These are phyloP conservation scores for Parasarocladium wereldwijsianum DNA, from an alignment of 2,329 filamentous ascomycete species.

Conservation along the genomic window DNA sequence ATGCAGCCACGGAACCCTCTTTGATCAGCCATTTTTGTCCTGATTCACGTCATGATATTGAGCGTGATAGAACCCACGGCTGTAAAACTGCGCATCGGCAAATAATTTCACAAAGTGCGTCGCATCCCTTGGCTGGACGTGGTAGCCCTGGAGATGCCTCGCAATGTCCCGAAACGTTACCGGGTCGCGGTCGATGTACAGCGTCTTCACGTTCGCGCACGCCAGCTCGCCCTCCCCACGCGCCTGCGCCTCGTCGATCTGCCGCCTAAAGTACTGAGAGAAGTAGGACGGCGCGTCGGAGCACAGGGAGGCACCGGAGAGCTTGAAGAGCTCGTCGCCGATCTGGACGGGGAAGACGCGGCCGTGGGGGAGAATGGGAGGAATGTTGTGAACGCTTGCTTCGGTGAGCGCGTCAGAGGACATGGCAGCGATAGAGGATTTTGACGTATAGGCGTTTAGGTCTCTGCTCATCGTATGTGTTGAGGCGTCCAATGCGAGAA, in stretches of 20 bases:
- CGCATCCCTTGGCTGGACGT: constrained; percentile 67
- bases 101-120: constrained; percentile 85
- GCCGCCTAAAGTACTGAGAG: constrained; percentile 81
- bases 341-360: constrained; percentile 65
- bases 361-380: constrained; percentile 48
- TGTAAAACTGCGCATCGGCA: constrained; percentile 92
- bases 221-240: constrained; percentile 37
- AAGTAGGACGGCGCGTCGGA: constrained; percentile 90
- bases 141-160: constrained; percentile 82
- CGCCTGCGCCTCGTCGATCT: constrained; percentile 51
- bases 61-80: constrained; percentile 46
- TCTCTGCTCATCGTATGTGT: too few relatives aligned
- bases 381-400: constrained; percentile 30
- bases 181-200: constrained; percentile 93
- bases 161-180: constrained; percentile 80
- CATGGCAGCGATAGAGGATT: neutral
- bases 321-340: constrained; percentile 55
- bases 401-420: constrained; percentile 13
- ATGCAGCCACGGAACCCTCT: too few relatives aligned
- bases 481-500: neutral
- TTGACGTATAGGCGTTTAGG: too few relatives aligned
- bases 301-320: constrained; percentile 58
- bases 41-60: too few relatives aligned
- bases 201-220: constrained; percentile 50
- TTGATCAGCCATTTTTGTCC: too few relatives aligned